Evolutionary conservation across 2,329 filamentous ascomycete genomes (phyloP), one percentile per base, ranked within the genome.

Genomic region (Diaporthe destruens): DNA sequence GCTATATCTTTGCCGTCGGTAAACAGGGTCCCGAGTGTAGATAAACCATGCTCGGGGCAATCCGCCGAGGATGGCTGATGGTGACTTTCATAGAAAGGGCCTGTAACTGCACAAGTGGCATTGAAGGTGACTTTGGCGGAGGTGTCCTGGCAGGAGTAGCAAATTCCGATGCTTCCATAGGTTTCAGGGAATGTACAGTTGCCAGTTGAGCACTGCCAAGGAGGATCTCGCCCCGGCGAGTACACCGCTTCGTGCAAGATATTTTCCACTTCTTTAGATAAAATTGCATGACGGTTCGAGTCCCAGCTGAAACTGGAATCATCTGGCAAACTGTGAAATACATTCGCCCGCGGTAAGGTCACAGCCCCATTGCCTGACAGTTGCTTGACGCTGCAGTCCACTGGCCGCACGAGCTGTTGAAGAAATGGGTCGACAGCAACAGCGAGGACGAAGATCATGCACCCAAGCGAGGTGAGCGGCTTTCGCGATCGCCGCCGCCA

Each of bases 351-450:
- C 20, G 57, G 39, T 16, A 44, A 12, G 1, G 3, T 61, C 36
- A 39, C 39, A 6, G 2, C 1, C 7, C 3, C 23, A 0, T 1
- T 9, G 23, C 3, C 57, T 4, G 0, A 8, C 2, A 2, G 32
- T 1, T 29, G 3, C 16, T 29, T 16, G 8, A 29, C 1, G 29
- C 23, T 29, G 7, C 57, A 61, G 16, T 44, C 39, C 23, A 47
- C 39, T 0, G 57, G 57, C 39, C 16, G 7, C 3, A 47, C 23
- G 25, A 61, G 57, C 39, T 44, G 39, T 1, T 61, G 57, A 3
- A 32, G 3, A 2, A 61, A 44, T 6, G 36, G 57, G 12, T 61
- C 57, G 29, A 32, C 8, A 20, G 23, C 1, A 12, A 32, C 14
- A 2, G 16, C 3, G 16, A 61, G 57, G 0, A 47, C 9, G 23